Conservation (phyloP, 805 yeast species). For the Barnettozyma botsteinii region DNA sequence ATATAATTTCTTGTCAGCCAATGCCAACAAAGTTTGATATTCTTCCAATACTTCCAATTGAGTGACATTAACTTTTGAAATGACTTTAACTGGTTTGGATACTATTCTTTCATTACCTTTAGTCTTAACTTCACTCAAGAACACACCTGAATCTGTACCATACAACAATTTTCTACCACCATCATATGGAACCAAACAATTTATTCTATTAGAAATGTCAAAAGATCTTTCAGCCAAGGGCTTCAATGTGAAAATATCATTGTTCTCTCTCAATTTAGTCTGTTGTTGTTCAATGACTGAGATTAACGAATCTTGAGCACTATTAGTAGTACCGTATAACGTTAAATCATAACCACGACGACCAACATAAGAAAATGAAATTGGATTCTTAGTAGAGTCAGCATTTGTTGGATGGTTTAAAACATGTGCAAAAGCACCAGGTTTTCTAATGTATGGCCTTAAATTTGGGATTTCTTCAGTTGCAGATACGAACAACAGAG, state of each 20-base stretch:
- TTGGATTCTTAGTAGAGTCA: conserved; percentile 33
- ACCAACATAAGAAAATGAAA: conserved; percentile 45
- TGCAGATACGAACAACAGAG: conserved; percentile 65
- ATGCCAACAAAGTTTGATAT: conserved; percentile 72
- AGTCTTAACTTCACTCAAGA: conserved; percentile 61
- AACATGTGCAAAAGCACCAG: conserved; percentile 27
- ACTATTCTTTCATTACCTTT: conserved; percentile 46
- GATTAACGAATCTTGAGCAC: conserved; percentile 71
- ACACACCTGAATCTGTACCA: conserved; percentile 90
- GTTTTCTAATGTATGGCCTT: conserved; percentile 34
- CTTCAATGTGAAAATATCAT: conserved; percentile 74
- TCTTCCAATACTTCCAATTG: conserved; percentile 92
- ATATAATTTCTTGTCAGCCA: conserved; percentile 75
- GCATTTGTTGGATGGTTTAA: conserved; percentile 18
- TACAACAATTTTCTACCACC: conserved; percentile 88
- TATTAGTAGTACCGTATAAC: conserved; percentile 36
- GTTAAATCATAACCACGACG: conserved; percentile 42
- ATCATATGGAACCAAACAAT: conserved; percentile 89
- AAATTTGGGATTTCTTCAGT: conserved; percentile 74
- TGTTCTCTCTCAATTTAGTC: conserved; percentile 56
- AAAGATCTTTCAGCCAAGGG: conserved; percentile 73
- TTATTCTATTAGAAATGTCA: conserved; percentile 68
- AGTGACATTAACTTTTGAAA: conserved; percentile 69
- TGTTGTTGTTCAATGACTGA: conserved; percentile 81
- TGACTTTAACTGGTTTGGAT: conserved; percentile 68